Percentiles rank a stretch among this genome's conserved stretches.
Evolutionary conservation across 257 asterid species (phyloP).

Genomic region (Hygrophila difformis): DNA sequence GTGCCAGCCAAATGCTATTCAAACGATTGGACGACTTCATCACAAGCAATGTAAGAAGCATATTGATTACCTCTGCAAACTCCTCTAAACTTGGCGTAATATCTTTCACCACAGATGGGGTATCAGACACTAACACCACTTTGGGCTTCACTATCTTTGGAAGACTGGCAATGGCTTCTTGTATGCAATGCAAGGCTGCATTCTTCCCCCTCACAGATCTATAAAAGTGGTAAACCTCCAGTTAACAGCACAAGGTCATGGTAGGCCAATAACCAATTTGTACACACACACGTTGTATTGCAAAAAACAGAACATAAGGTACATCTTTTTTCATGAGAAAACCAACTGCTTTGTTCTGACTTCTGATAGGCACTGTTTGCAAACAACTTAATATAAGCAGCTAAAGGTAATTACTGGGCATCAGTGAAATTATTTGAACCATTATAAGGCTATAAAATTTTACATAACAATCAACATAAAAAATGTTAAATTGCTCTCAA

Average conservation of each 20-base stretch:
- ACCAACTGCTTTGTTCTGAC: too few species aligned
- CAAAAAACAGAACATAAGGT: too few species aligned
- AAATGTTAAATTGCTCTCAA: constrained; percentile 3
- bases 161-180: constrained; percentile 32
- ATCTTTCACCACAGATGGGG: constrained; percentile 59
- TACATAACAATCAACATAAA: background rate
- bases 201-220: constrained; percentile 77
- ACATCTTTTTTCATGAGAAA: too few species aligned
- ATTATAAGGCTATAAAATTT: too few species aligned
- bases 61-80: constrained; percentile 55
- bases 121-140: constrained; percentile 77
- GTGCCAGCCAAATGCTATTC: background rate
- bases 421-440: constrained; percentile 2
- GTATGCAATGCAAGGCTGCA: constrained; percentile 63
- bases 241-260: constrained; percentile 3
- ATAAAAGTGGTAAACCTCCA: constrained; percentile 13
- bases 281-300: too few species aligned
- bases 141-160: constrained; percentile 44
- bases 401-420: constrained; percentile 5
- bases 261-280: background rate
- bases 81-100: constrained; percentile 44
- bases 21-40: background rate
- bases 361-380: too few species aligned
- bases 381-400: constrained; percentile 1
- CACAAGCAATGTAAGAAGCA: constrained; percentile 7